A percentile compares a stretch with the other conserved stretches of the same genome.
Evolutionary conservation across 805 yeast genomes (phyloP).

Genomic region (Metschnikowia picachoensis): DNA sequence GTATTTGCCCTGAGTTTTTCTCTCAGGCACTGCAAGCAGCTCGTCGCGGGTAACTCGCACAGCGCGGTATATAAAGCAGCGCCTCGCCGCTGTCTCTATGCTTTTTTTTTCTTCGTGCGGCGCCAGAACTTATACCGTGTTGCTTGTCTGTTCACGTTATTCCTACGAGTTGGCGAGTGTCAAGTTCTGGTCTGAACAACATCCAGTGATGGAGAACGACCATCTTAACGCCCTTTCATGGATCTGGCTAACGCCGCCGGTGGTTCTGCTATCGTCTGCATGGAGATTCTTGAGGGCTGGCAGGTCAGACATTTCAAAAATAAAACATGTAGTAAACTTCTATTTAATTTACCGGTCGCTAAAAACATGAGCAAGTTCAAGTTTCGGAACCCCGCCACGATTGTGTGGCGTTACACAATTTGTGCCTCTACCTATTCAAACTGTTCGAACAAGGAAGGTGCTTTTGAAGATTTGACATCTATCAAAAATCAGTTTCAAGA

Average conservation of each 20-base stretch:
- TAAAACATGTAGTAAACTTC: no score
- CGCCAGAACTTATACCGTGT: constrained; percentile 51
- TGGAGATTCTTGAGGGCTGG: constrained; percentile 43
- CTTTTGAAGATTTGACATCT: no score
- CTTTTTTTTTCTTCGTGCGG: constrained; percentile 40
- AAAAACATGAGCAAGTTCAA: no score
- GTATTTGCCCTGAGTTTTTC: no score
- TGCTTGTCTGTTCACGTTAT: constrained; percentile 46
- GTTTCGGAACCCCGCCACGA: no score
- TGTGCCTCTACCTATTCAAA: no score
- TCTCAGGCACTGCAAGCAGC: background rate
- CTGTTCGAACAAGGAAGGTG: no score
- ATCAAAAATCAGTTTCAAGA: no score
- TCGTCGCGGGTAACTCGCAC: constrained; percentile 15
- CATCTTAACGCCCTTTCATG: constrained; percentile 45
- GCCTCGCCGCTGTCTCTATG: background rate
- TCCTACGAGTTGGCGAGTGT: constrained; percentile 49
- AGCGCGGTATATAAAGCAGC: constrained; percentile 10
- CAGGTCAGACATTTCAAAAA: constrained; percentile 35
- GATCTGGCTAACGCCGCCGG: constrained; percentile 20
- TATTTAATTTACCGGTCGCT: no score
- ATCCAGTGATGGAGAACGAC: constrained; percentile 37
- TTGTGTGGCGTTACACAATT: no score
- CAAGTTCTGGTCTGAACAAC: constrained; percentile 47
- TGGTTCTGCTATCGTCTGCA: constrained; percentile 19